Evolutionary conservation across 768 basidiomycete genomes (phyloP), one percentile per base, ranked within the genome.

Genomic region (Leucogyrophana mollusca): DNA sequence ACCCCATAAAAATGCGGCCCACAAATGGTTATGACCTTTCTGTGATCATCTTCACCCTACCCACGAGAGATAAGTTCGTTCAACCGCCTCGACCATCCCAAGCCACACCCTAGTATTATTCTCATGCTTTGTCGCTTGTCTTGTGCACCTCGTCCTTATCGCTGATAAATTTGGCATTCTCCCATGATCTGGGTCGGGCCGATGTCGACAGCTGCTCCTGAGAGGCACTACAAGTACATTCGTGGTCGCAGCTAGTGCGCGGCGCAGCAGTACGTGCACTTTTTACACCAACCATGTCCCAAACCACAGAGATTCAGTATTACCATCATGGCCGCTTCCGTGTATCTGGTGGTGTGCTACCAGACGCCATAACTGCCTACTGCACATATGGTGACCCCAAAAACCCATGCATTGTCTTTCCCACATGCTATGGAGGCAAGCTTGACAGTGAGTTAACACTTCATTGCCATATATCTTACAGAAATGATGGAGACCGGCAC

Each of bases 391-490:
- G 80, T 13, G 61, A 77, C 51, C 68, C 72, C 2, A 56, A 58
- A 14, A 81, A 79, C 38, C 80, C 80, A 3, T 82, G 78, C 55
- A 71, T 81, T 24, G 76, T 82, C 13, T 80, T 79, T 56, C 79
- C 79, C 4, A 81, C 79, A 4, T 82, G 78, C 48, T 82, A 77
- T 53, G 78, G 79, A 2, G 78, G 63, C 23, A 74, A 73, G 37
- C 67, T 82, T 10, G 77, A 73, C 52, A 70, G 79, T 78, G 52
- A 54, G 76, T n/a, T n/a, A n/a, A n/a, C n/a, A n/a, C n/a, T n/a
- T n/a, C n/a, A n/a, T n/a, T 67, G 13, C 9, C 46, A 4, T 37
- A 10, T 33, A 46, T 6, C 9, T 11, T 38, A 40, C 14, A 40
- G 9, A 16, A 40, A 24, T 3, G 16, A n/a, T 34, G 30, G 25